Evolutionary conservation across 106 monocot species (phyloP).

Genomic region (Allium cepa): DNA sequence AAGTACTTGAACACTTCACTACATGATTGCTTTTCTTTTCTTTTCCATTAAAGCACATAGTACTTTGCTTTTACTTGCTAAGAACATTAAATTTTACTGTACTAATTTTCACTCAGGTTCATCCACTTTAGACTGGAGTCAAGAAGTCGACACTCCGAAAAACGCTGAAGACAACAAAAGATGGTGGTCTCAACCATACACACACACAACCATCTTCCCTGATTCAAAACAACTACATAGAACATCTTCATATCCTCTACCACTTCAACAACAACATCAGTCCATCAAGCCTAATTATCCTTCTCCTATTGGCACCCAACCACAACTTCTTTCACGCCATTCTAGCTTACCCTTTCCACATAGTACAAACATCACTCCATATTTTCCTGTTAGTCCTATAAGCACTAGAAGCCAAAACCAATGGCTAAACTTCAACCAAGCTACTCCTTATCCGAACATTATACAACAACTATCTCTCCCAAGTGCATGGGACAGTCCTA

Average conservation of each 20-base stretch:
- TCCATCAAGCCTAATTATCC: constrained; percentile 38
- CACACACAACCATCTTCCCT: constrained; percentile 20
- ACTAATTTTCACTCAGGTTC: constrained; percentile 22
- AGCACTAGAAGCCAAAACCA: constrained; percentile 19
- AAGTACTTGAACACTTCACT: too few relatives aligned
- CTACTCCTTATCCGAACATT: constrained; percentile 23
- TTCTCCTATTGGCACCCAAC: constrained; percentile 40
- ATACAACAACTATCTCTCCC: constrained; percentile 32
- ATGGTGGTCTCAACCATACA: constrained; percentile 68
- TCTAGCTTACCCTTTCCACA: constrained; percentile 6
- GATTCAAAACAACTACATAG: constrained; percentile 58
- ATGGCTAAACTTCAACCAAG: constrained; percentile 21
- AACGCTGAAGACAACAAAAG: constrained; percentile 50
- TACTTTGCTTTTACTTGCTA: too few relatives aligned
- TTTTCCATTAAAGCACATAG: too few relatives aligned
- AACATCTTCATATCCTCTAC: constrained; percentile 74
- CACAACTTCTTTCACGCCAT: constrained; percentile 30
- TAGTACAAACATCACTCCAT: constrained; percentile 15
- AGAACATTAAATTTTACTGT: too few relatives aligned
- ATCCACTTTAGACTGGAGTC: constrained; percentile 51
- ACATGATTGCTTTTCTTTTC: too few relatives aligned
- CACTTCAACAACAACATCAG: constrained; percentile 25
- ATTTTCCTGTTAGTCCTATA: constrained; percentile 20
- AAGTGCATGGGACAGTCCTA: constrained; percentile 42
- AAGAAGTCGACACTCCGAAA: constrained; percentile 37